Evolutionary conservation across 2,329 filamentous ascomycete species (phyloP).

Genomic region (Penicillium sp.): DNA sequence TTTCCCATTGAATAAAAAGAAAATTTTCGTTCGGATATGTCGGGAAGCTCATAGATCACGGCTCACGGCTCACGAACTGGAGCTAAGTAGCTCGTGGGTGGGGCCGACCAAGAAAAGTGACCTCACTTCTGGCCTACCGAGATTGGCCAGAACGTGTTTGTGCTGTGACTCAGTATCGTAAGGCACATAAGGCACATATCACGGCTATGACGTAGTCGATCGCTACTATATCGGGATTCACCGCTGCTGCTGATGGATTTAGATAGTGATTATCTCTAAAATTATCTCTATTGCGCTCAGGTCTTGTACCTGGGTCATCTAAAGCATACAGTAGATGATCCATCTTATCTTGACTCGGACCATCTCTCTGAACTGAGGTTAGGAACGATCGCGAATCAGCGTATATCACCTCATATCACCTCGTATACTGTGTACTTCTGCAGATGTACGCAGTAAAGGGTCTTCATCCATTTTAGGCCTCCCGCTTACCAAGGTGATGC

Average conservation of each 20-base stretch:
- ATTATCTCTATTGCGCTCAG: background rate
- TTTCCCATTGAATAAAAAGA: background rate
- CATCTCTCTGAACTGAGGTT: too few relatives aligned
- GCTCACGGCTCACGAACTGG: too few relatives aligned
- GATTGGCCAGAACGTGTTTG: background rate
- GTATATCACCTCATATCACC: too few relatives aligned
- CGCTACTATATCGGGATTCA: conserved; percentile 14
- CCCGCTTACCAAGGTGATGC: background rate
- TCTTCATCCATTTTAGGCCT: too few relatives aligned
- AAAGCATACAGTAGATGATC: background rate
- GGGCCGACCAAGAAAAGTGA: conserved; percentile 1
- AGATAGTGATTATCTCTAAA: background rate
- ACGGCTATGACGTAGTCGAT: conserved; percentile 21
- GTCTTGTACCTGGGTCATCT: background rate
- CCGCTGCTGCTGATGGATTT: conserved; percentile 3
- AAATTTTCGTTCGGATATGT: conserved; percentile 11
- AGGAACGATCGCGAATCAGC: too few relatives aligned
- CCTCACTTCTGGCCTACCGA: conserved; percentile 5
- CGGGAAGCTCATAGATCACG: conserved; percentile 12
- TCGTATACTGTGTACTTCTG: too few relatives aligned
- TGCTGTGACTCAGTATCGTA: background rate
- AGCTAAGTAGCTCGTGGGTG: background rate
- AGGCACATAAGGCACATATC: background rate
- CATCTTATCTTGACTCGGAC: too few relatives aligned
- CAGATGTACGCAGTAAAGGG: too few relatives aligned